These are phyloP conservation scores for Daedaleopsis nitida DNA, from an alignment of 768 basidiomycete genomes.

Conservation along the genomic window DNA sequence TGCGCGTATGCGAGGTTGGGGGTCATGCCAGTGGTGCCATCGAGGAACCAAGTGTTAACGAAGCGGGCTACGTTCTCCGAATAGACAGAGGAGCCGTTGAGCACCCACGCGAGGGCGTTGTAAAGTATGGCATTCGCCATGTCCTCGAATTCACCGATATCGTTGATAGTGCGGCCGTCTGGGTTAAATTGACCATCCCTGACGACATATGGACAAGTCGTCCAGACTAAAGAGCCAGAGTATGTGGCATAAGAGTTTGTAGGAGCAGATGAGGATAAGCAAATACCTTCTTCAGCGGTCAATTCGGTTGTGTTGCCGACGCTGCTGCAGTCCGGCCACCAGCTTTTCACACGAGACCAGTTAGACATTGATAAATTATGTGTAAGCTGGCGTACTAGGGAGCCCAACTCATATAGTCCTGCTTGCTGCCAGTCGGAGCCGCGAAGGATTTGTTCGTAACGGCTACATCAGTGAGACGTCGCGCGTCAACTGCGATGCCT, in stretches of 20 bases:
- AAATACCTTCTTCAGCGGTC: slow-evolving; percentile 50
- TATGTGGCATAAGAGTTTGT: not conserved
- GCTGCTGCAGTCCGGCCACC: slow-evolving; percentile 64
- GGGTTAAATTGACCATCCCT: slow-evolving; percentile 69
- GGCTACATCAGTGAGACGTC: slow-evolving; percentile 38
- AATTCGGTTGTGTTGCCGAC: slow-evolving; percentile 61
- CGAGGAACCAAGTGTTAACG: slow-evolving; percentile 63
- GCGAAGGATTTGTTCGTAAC: slow-evolving; percentile 50
- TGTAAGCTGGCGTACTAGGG: slow-evolving; percentile 49
- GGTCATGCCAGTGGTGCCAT: slow-evolving; percentile 59
- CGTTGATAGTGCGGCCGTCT: slow-evolving; percentile 56
- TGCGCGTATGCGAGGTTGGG: slow-evolving; percentile 56
- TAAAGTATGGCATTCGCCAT: slow-evolving; percentile 63
- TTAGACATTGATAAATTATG: not conserved
- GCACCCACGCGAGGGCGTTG: slow-evolving; percentile 57
- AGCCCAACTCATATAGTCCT: slow-evolving; percentile 72
- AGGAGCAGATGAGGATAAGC: not conserved
- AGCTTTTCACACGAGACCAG: slow-evolving; percentile 34
- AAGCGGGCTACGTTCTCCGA: slow-evolving; percentile 46
- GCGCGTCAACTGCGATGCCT: not conserved
- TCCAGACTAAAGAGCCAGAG: slow-evolving; percentile 47
- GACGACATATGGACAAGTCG: slow-evolving; percentile 53
- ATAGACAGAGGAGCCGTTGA: slow-evolving; percentile 44
- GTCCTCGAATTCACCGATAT: slow-evolving; percentile 55
- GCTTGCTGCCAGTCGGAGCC: slow-evolving; percentile 54